Conservation (phyloP, 108 stramenopile genomes). For the Skeletonema grethae region DNA sequence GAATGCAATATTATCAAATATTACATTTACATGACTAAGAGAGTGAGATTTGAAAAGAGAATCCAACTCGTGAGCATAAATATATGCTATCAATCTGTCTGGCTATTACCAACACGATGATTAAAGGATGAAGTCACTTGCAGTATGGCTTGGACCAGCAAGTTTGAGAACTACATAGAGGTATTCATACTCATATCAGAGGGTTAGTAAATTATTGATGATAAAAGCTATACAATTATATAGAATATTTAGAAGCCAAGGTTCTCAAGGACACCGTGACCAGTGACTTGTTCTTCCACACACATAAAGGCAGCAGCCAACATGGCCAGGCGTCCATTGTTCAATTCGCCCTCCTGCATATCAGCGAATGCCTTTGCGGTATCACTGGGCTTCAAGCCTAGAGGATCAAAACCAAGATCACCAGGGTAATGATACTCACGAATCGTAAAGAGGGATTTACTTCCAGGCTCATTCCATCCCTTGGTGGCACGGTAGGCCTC, state of each 20-base stretch:
- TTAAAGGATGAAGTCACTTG: too few species aligned
- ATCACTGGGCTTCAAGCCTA: conserved; percentile 56
- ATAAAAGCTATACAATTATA: not conserved
- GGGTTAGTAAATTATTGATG: too few species aligned
- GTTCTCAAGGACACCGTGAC: conserved; percentile 31
- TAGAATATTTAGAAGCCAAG: conserved; percentile 22
- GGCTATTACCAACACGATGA: too few species aligned
- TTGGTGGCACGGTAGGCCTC: conserved; percentile 38
- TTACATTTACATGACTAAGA: too few species aligned
- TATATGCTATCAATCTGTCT: too few species aligned
- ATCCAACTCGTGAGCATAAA: too few species aligned
- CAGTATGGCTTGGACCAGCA: too few species aligned
- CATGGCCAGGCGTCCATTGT: conserved; percentile 71
- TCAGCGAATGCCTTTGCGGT: conserved; percentile 30
- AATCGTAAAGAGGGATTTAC: conserved; percentile 41
- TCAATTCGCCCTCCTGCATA: conserved; percentile 42
- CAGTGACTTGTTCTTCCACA: conserved; percentile 39
- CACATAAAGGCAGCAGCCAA: conserved; percentile 49
- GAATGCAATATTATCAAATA: too few species aligned
- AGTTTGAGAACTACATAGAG: too few species aligned
- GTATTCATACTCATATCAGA: too few species aligned
- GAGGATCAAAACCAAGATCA: conserved; percentile 60
- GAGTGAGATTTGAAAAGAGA: too few species aligned
- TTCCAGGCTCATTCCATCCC: conserved; percentile 45
- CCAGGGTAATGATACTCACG: conserved; percentile 63